These are phyloP conservation scores for Blastomyces percursus DNA, from an alignment of 2,329 filamentous ascomycete species.

Conservation along the genomic window DNA sequence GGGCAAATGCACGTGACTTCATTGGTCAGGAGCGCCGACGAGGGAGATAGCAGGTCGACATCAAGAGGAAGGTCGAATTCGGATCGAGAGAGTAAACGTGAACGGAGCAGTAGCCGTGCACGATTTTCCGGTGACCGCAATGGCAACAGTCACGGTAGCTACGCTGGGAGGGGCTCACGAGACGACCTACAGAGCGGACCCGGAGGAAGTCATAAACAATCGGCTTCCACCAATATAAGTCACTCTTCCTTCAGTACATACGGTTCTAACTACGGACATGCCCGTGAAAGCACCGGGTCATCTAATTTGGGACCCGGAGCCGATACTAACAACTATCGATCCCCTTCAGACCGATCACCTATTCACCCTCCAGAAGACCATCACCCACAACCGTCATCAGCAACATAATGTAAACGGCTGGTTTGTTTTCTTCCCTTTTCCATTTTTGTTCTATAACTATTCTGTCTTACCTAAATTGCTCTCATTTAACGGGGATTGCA, in stretches of 20 bases:
- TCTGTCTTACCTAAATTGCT: not conserved
- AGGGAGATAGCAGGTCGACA: not conserved
- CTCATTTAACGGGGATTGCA: not conserved
- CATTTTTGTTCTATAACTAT: not conserved
- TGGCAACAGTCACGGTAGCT: not conserved
- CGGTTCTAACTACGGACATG: not conserved
- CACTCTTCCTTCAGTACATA: not conserved
- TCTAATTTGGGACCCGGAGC: not conserved
- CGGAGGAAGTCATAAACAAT: not conserved
- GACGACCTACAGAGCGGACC: not conserved
- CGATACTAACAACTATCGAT: not conserved
- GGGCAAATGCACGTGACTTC: slow-evolving; percentile 8
- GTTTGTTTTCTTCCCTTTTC: not conserved
- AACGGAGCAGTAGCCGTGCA: not conserved
- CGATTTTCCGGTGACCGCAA: slow-evolving; percentile 1
- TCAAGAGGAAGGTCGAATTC: not conserved
- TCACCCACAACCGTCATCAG: not conserved
- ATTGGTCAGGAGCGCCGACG: not conserved
- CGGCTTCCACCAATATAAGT: not conserved
- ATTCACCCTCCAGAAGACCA: not conserved
- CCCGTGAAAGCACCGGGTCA: not conserved
- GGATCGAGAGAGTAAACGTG: not conserved
- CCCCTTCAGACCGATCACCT: not conserved
- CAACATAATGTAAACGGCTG: not conserved
- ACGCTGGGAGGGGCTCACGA: not conserved